These are phyloP conservation scores for Ganoderma sp. DNA, from an alignment of 1,284 basidiomycete genomes.

Conservation along the genomic window DNA sequence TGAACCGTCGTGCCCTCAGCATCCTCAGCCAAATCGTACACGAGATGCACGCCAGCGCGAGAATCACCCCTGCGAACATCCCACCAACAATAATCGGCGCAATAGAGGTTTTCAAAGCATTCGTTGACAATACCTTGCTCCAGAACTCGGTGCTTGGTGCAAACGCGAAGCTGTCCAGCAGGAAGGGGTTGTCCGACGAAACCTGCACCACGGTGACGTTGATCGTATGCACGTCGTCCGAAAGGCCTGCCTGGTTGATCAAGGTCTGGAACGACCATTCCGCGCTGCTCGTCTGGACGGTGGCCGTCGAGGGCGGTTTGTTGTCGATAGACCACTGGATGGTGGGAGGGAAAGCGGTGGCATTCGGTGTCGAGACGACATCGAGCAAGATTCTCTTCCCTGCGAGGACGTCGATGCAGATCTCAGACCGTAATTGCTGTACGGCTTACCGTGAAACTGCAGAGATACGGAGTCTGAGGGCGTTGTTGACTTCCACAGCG, in stretches of 20 bases:
- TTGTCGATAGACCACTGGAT: slow-evolving; percentile 18
- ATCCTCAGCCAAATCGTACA: slow-evolving; percentile 19
- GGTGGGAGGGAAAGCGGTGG: background rate
- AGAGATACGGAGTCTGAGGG: background rate
- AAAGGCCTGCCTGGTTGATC: slow-evolving; percentile 17
- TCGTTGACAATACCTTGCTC: slow-evolving; percentile 4
- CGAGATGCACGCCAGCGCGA: slow-evolving; percentile 4
- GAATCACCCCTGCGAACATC: slow-evolving; percentile 10
- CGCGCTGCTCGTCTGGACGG: background rate
- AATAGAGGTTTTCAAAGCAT: background rate
- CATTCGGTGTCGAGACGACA: background rate
- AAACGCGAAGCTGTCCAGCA: slow-evolving; percentile 17
- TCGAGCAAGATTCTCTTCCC: background rate
- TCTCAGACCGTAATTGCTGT: background rate
- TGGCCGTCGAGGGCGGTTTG: background rate
- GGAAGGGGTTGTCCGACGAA: slow-evolving; percentile 13
- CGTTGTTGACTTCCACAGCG: background rate
- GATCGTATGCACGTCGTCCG: slow-evolving; percentile 15
- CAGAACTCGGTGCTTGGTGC: slow-evolving; percentile 17
- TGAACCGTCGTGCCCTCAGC: slow-evolving; percentile 8
- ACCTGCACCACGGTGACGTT: slow-evolving; percentile 13
- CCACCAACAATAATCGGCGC: slow-evolving; percentile 20
- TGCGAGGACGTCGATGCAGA: background rate
- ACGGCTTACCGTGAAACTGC: background rate
- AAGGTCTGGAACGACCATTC: slow-evolving; percentile 3